Evolutionary conservation across 106 monocot genomes (phyloP).

Genomic region (Allium cepa): DNA sequence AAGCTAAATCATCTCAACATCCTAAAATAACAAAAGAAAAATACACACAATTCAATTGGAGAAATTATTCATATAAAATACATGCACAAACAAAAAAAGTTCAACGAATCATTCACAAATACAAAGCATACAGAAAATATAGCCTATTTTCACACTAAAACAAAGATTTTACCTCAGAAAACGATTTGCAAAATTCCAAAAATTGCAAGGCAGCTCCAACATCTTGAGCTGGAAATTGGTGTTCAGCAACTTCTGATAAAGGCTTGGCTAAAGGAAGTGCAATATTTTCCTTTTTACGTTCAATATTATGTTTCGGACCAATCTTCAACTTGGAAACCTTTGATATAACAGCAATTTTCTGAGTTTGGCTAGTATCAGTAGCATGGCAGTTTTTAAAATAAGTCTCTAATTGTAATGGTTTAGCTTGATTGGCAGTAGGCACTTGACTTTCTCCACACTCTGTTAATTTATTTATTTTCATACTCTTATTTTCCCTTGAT

Average conservation of each 20-base stretch:
- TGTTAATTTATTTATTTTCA: too few species aligned
- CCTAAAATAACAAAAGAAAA: too few species aligned
- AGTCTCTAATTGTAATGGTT: too few species aligned
- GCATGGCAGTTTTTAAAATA: too few species aligned
- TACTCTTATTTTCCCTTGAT: too few species aligned
- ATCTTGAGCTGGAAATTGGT: conserved; percentile 27
- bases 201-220: conserved; percentile 56
- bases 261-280: conserved; percentile 33
- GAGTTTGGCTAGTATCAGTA: too few species aligned
- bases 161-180: conserved; percentile 36
- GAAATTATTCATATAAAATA: neutral
- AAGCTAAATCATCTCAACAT: too few species aligned
- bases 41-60: too few species aligned
- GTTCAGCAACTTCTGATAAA: conserved; percentile 26
- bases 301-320: neutral
- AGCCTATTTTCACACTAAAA: neutral
- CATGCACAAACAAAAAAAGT: neutral
- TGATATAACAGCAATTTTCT: neutral
- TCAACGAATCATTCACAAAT: neutral
- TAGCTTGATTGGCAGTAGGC: too few species aligned
- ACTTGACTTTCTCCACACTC: too few species aligned
- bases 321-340: neutral
- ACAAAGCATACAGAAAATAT: neutral
- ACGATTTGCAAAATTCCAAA: conserved; percentile 51
- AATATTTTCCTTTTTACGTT: conserved; percentile 2